Conservation (phyloP, 768 basidiomycete genomes). For the Grammothele lineata region DNA sequence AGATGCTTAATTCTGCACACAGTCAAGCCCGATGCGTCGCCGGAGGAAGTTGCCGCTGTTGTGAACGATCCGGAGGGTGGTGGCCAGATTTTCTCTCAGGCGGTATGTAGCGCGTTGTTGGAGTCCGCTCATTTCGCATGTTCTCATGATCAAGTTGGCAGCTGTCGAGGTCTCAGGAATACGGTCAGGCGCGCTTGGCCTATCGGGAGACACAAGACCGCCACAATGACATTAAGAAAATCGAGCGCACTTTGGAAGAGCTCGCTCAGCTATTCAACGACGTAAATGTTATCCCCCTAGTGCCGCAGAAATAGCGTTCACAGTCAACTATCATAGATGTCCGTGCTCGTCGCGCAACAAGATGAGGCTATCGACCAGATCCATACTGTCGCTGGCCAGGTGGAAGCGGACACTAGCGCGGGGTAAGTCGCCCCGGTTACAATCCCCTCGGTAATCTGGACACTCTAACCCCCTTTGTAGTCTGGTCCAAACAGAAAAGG, state of each 20-base stretch:
- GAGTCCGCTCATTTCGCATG: too few species aligned
- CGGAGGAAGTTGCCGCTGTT: slow-evolving; percentile 83
- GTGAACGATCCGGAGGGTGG: slow-evolving; percentile 74
- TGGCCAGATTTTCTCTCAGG: slow-evolving; percentile 85
- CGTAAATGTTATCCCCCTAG: slow-evolving; percentile 32
- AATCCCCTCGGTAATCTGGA: too few species aligned
- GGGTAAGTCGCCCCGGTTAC: slow-evolving; percentile 62
- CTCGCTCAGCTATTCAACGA: slow-evolving; percentile 86
- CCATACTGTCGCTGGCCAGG: slow-evolving; percentile 56
- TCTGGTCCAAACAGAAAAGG: slow-evolving; percentile 55
- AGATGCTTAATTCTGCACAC: neutral
- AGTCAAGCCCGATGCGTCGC: slow-evolving; percentile 93
- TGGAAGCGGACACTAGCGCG: slow-evolving; percentile 63
- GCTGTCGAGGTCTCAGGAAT: slow-evolving; percentile 76
- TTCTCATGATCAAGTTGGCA: too few species aligned
- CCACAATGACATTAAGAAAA: slow-evolving; percentile 78
- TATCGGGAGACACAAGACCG: slow-evolving; percentile 88
- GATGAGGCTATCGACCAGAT: slow-evolving; percentile 66
- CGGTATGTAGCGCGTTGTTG: slow-evolving; percentile 40
- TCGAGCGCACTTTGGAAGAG: slow-evolving; percentile 86
- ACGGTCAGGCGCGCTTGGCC: slow-evolving; percentile 76
- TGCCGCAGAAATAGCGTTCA: neutral
- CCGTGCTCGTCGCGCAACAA: slow-evolving; percentile 72
- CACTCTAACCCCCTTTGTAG: too few species aligned
- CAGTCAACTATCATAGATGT: slow-evolving; percentile 52